Conservation (phyloP, 352 stramenopile species). For the Globisporangium nunn region DNA sequence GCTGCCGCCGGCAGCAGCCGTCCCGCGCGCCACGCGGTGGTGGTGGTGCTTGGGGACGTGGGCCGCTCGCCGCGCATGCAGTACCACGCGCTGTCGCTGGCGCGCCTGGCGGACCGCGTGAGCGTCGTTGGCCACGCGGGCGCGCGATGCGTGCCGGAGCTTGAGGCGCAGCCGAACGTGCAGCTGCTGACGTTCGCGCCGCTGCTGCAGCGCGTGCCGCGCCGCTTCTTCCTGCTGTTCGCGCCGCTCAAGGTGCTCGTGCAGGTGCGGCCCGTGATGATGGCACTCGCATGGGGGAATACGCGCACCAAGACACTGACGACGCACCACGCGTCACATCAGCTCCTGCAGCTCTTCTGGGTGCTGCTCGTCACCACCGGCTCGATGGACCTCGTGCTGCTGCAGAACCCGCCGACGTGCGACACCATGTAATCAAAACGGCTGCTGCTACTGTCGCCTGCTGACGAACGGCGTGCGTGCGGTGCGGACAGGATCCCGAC, state of each 20-base stretch:
- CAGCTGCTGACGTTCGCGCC: constrained; percentile 72
- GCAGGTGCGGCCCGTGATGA: constrained; percentile 14
- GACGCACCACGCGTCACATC: neutral
- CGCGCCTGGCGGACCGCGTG: constrained; percentile 64
- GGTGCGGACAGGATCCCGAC: constrained; percentile 84
- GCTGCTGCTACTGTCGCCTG: too few species aligned
- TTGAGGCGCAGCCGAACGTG: constrained; percentile 56
- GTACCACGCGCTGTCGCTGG: constrained; percentile 96
- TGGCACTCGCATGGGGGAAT: too few species aligned
- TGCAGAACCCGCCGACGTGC: constrained; percentile 97
- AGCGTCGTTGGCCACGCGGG: constrained; percentile 93
- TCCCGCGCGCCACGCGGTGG: constrained; percentile 57
- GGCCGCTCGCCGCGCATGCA: constrained; percentile 98
- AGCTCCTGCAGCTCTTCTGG: constrained; percentile 80
- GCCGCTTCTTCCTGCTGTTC: constrained; percentile 67
- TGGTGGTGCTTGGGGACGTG: constrained; percentile 93
- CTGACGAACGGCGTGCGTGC: neutral
- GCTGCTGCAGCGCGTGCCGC: constrained; percentile 49
- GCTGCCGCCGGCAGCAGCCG: neutral
- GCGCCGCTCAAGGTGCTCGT: constrained; percentile 83
- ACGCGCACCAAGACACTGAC: neutral
- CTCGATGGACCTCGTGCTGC: constrained; percentile 89
- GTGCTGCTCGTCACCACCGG: constrained; percentile 68
- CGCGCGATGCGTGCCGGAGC: constrained; percentile 79
- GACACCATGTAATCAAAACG: neutral